A percentile compares a stretch with the other conserved stretches of the same genome.
These are phyloP conservation scores for Phytophthora tentaculata DNA, from an alignment of 352 stramenopile species.

Conservation along the genomic window DNA sequence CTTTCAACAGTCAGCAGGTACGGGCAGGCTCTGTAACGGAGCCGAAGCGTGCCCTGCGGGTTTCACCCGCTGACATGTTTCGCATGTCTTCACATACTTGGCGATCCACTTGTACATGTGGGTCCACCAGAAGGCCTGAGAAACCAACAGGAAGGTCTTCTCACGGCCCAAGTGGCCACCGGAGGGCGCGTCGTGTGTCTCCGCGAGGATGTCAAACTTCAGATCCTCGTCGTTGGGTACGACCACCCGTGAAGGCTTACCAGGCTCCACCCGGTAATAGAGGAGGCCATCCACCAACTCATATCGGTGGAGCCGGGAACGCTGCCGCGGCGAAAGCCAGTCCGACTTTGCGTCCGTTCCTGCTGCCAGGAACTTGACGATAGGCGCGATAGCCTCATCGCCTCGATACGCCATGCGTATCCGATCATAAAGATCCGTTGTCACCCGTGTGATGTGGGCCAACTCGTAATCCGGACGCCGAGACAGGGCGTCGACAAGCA, in stretches of 20 bases:
- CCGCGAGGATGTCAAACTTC: background rate
- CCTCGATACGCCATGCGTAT: background rate
- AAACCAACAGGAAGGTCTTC: background rate
- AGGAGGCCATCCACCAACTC: background rate
- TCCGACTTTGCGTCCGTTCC: background rate
- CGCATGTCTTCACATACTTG: background rate
- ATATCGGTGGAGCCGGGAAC: background rate
- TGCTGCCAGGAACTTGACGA: background rate
- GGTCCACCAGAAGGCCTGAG: background rate
- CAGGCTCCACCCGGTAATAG: background rate
- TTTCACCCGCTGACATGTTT: background rate
- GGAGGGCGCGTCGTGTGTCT: background rate
- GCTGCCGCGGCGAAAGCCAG: background rate
- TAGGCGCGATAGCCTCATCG: background rate
- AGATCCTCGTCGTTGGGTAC: background rate
- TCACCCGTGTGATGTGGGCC: background rate
- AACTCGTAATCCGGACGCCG: background rate
- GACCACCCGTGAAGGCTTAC: background rate
- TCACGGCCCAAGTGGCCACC: no score
- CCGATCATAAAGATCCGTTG: slow-evolving; percentile 1
- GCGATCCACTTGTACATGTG: background rate
- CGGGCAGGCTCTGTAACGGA: slow-evolving; percentile 5
- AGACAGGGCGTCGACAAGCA: background rate
- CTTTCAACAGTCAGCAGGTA: slow-evolving; percentile 34
- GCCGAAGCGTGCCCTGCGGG: background rate